Evolutionary conservation across 345 rosid species (phyloP).

Genomic region (Murraya paniculata): DNA sequence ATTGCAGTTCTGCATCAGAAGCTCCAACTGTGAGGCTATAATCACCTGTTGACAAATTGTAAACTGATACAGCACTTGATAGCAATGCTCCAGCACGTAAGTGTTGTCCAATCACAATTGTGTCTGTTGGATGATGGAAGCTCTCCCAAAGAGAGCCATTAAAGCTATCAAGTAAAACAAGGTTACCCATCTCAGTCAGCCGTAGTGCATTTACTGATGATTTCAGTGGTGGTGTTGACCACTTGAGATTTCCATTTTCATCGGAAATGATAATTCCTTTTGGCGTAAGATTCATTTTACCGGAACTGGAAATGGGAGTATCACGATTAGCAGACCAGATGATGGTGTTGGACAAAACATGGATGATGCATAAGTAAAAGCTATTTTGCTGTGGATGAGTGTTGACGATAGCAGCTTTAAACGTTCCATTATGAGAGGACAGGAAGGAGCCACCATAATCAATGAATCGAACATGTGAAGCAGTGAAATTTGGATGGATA

Average conservation of each 20-base stretch:
- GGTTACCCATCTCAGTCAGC: conserved; percentile 72
- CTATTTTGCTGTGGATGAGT: conserved; percentile 34
- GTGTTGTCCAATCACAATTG: conserved; percentile 66
- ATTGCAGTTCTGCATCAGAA: conserved; percentile 51
- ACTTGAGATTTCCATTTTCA: conserved; percentile 35
- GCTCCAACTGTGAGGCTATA: conserved; percentile 45
- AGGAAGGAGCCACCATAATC: conserved; percentile 61
- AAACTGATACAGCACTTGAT: conserved; percentile 45
- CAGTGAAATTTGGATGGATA: conserved; percentile 63
- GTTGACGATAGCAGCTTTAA: conserved; percentile 63
- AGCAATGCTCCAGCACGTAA: conserved; percentile 37
- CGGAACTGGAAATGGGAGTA: conserved; percentile 57
- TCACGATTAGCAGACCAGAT: conserved; percentile 90
- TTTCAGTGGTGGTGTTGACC: conserved; percentile 66
- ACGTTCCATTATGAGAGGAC: conserved; percentile 49
- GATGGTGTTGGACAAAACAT: conserved; percentile 48
- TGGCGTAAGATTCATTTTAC: conserved; percentile 51
- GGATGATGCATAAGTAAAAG: conserved; percentile 72
- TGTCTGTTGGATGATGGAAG: conserved; percentile 67
- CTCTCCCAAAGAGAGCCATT: conserved; percentile 82
- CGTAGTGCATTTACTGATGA: conserved; percentile 46
- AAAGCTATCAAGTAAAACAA: conserved; percentile 55
- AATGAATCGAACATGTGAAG: conserved; percentile 49
- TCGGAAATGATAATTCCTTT: conserved; percentile 58
- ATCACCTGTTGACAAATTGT: conserved; percentile 54